Percentiles rank a stretch among this genome's conserved stretches.
Evolutionary conservation across 2,329 filamentous ascomycete genomes (phyloP).

Genomic region (Trichoderma afroharzianum): DNA sequence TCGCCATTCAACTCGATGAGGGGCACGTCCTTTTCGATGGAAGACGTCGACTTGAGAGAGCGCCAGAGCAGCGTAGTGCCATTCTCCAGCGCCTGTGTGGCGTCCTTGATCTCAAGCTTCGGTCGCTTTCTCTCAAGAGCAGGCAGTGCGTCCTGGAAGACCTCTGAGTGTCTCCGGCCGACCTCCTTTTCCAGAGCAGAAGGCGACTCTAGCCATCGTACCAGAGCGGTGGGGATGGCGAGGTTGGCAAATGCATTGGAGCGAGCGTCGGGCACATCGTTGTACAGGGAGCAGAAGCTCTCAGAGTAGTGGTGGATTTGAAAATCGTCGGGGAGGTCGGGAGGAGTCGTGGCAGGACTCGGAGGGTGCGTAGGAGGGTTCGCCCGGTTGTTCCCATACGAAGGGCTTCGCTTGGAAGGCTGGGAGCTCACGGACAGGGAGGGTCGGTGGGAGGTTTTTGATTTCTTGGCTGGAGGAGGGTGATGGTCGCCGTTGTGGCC

Average conservation of each 20-base stretch:
- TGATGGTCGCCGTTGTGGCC: slow-evolving; percentile 42
- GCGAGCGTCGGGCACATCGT: slow-evolving; percentile 57
- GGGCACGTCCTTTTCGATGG: slow-evolving; percentile 55
- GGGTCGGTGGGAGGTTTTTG: slow-evolving; percentile 76
- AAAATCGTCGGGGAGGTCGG: slow-evolving; percentile 60
- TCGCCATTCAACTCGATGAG: slow-evolving; percentile 73
- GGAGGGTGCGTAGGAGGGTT: slow-evolving; percentile 57
- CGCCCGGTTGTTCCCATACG: slow-evolving; percentile 56
- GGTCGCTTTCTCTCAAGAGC: slow-evolving; percentile 42
- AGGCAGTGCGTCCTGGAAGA: slow-evolving; percentile 58
- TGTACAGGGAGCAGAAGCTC: slow-evolving; percentile 73
- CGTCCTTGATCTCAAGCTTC: slow-evolving; percentile 49
- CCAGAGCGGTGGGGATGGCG: slow-evolving; percentile 68
- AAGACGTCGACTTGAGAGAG: slow-evolving; percentile 50
- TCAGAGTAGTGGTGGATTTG: slow-evolving; percentile 67
- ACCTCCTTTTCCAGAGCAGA: slow-evolving; percentile 65
- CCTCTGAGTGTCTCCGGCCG: slow-evolving; percentile 61
- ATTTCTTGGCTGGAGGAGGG: slow-evolving; percentile 66
- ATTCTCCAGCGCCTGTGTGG: slow-evolving; percentile 32
- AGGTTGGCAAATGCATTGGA: slow-evolving; percentile 78
- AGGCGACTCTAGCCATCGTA: slow-evolving; percentile 73
- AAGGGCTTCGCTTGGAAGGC: slow-evolving; percentile 61
- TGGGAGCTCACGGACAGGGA: slow-evolving; percentile 73
- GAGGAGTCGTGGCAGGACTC: slow-evolving; percentile 75
- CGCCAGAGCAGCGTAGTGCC: slow-evolving; percentile 61